A percentile compares a stretch with the other conserved stretches of the same genome.
phyloP scores from a whole-genome alignment of 805 yeast genomes.

The Ogataea populi-albae region DNA sequence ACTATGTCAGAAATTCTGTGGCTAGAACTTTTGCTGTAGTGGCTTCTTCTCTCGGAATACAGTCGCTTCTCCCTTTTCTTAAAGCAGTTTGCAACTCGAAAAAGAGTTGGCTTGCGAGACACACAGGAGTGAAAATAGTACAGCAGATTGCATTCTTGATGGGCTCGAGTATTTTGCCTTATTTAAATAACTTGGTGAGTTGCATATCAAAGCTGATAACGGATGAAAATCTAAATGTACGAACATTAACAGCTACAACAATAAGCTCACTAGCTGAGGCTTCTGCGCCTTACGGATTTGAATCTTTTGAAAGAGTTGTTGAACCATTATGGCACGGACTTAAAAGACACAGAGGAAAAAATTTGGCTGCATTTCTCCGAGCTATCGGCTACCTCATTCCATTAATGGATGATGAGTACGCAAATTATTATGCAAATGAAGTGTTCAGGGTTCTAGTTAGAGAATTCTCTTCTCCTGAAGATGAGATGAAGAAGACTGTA shows the following conservation, averaged over 20 bases:
- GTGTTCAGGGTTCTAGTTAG: slow-evolving; percentile 63
- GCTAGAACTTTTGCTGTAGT: slow-evolving; percentile 82
- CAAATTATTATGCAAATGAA: slow-evolving; percentile 73
- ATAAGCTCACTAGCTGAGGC: slow-evolving; percentile 76
- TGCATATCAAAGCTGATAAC: slow-evolving; percentile 56
- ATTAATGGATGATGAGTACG: slow-evolving; percentile 80
- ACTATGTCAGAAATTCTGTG: slow-evolving; percentile 70
- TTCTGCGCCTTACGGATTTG: slow-evolving; percentile 85
- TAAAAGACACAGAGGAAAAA: slow-evolving; percentile 70
- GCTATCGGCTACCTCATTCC: slow-evolving; percentile 82
- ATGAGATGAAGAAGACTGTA: slow-evolving; percentile 78
- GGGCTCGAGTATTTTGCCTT: slow-evolving; percentile 76
- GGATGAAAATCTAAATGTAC: slow-evolving; percentile 67
- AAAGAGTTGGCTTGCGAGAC: slow-evolving; percentile 78
- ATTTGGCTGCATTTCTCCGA: slow-evolving; percentile 69
- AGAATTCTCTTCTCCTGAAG: slow-evolving; percentile 80
- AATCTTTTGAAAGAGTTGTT: slow-evolving; percentile 69
- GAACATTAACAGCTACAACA: slow-evolving; percentile 70
- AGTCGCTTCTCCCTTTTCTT: slow-evolving; percentile 70
- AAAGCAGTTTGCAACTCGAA: slow-evolving; percentile 75
- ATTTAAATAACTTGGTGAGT: slow-evolving; percentile 59
- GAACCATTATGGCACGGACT: slow-evolving; percentile 83
- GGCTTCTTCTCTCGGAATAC: slow-evolving; percentile 75
- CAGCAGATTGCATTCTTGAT: slow-evolving; percentile 69
- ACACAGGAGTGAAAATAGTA: slow-evolving; percentile 73